phyloP scores from a whole-genome alignment of 2,329 filamentous ascomycete genomes.

The Colletotrichum noveboracense region DNA sequence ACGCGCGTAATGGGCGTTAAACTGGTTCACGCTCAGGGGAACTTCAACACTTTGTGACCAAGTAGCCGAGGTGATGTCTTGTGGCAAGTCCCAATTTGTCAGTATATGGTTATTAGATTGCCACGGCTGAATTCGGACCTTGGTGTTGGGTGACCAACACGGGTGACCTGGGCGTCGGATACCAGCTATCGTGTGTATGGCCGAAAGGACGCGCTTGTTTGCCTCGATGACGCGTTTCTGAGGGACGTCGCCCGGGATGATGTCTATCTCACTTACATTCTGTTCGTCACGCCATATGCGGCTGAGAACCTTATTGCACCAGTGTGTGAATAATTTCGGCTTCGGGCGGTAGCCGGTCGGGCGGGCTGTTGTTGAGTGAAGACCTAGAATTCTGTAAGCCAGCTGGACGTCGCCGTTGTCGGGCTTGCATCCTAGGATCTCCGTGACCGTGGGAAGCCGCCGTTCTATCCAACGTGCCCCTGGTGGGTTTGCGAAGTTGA shows the following conservation, averaged over 20 bases:
- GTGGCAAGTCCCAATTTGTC: not conserved
- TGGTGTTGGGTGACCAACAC: not conserved
- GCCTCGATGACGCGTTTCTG: conserved; percentile 5
- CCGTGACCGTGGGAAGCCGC: not conserved
- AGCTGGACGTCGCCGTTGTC: not conserved
- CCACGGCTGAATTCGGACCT: not conserved
- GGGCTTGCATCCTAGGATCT: not conserved
- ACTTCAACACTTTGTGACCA: not conserved
- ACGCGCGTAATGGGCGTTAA: not conserved
- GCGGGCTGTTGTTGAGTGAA: not conserved
- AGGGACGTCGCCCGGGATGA: not conserved
- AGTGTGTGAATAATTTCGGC: not conserved
- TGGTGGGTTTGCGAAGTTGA: not conserved
- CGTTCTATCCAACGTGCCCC: not conserved
- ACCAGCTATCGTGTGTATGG: not conserved
- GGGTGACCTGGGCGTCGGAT: not conserved
- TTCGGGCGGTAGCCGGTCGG: not conserved
- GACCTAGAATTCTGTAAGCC: not conserved
- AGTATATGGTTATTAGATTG: too few relatives aligned
- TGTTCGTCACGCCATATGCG: not conserved
- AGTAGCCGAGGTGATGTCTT: not conserved
- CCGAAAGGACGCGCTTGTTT: not conserved
- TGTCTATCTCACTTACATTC: fast-evolving
- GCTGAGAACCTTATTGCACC: not conserved
- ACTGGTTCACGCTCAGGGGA: not conserved